Evolutionary conservation across 306 rosid species (phyloP).

Genomic region (Arachis hypogaea): DNA sequence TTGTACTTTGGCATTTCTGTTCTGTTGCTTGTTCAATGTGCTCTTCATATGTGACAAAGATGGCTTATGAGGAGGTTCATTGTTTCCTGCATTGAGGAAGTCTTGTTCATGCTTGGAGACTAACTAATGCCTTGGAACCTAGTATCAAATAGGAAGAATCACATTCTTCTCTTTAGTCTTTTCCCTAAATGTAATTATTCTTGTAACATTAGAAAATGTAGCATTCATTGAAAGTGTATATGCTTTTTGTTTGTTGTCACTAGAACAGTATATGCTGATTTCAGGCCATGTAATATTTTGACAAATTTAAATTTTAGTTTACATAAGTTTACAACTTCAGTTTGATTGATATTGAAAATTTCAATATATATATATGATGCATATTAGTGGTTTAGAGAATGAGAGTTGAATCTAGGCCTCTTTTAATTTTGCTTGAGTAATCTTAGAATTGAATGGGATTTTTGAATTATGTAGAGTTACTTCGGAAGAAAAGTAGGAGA

Average conservation of each 20-base stretch:
- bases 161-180: conserved; percentile 41
- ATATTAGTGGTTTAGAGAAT: no score
- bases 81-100: conserved; percentile 49
- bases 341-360: not conserved
- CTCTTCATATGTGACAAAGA: conserved; percentile 46
- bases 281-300: conserved; percentile 48
- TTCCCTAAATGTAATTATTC: conserved; percentile 57
- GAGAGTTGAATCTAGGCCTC: no score
- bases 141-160: conserved; percentile 43
- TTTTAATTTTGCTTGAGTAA: no score
- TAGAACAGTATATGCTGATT: conserved; percentile 46
- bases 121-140: conserved; percentile 43
- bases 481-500: no score
- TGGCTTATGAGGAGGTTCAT: conserved; percentile 52
- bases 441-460: no score
- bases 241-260: conserved; percentile 1
- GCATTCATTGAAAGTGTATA: conserved; percentile 50
- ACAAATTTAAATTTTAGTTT: conserved; percentile 52
- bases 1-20: conserved; percentile 49
- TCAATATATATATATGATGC: no score
- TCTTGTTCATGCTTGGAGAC: conserved; percentile 44
- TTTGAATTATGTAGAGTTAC: no score
- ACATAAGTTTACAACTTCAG: conserved; percentile 30
- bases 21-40: conserved; percentile 38
- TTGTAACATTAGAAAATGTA: conserved; percentile 53